Evolutionary conservation across 352 stramenopile genomes (phyloP).

Genomic region (Pythium aristosporum): DNA sequence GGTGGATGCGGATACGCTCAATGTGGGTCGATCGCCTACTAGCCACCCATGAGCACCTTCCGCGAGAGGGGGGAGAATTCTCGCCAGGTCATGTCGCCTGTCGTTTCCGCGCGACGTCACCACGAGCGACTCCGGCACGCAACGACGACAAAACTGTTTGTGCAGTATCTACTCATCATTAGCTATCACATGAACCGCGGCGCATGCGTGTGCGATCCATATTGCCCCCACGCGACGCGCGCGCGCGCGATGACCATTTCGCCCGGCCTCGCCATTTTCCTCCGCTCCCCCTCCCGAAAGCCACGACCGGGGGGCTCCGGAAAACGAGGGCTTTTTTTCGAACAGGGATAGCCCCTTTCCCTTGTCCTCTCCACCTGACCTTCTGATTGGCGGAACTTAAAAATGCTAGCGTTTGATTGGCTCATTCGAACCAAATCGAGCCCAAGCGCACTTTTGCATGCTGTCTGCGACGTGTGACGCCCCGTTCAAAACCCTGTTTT

Average conservation of each 20-base stretch:
- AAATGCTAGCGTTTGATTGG: slow-evolving; percentile 24
- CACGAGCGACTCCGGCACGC: not conserved
- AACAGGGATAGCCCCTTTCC: not conserved
- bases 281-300: not conserved
- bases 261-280: slow-evolving; percentile 12
- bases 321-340: slow-evolving; percentile 15
- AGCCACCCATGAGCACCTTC: slow-evolving; percentile 11
- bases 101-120: slow-evolving; percentile 1
- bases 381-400: slow-evolving; percentile 33
- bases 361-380: slow-evolving; percentile 7
- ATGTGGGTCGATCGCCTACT: slow-evolving; percentile 5
- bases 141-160: not conserved
- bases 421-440: slow-evolving; percentile 15
- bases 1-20: not conserved
- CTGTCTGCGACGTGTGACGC: slow-evolving; percentile 27
- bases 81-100: slow-evolving; percentile 20
- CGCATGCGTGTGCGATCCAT: not conserved
- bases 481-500: slow-evolving; percentile 15
- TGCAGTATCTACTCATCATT: not conserved
- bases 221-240: not conserved
- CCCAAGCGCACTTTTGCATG: slow-evolving; percentile 26
- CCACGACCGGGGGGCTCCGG: not conserved
- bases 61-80: slow-evolving; percentile 14
- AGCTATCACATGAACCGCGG: not conserved
- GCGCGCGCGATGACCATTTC: slow-evolving; percentile 13